phyloP scores from a whole-genome alignment of 2,329 filamentous ascomycete genomes.

The Daldinia sp. region DNA sequence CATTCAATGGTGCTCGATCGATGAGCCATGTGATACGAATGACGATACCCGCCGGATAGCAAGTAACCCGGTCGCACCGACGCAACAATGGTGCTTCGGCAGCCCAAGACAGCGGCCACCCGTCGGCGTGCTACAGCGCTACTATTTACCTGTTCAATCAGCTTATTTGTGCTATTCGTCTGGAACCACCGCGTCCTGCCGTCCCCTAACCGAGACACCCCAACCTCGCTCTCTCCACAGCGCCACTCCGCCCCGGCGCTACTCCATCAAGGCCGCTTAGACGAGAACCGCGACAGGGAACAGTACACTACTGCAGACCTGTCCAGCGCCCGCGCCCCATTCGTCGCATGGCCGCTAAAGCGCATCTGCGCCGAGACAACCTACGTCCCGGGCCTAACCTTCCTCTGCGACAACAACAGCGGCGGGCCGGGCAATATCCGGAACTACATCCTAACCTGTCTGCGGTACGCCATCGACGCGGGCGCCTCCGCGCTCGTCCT shows the following conservation, averaged over 20 bases:
- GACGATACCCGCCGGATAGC: background rate
- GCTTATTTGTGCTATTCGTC: conserved; percentile 11
- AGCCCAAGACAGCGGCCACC: background rate
- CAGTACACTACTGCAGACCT: conserved; percentile 43
- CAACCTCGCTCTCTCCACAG: background rate
- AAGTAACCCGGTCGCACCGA: background rate
- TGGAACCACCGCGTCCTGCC: conserved; percentile 5
- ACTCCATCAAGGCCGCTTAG: background rate
- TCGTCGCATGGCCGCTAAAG: conserved; percentile 54
- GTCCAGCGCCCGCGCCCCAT: conserved; percentile 50
- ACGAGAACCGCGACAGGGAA: background rate
- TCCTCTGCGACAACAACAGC: conserved; percentile 59
- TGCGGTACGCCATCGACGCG: conserved; percentile 58
- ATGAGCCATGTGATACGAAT: conserved; percentile 5
- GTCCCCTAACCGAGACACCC: background rate
- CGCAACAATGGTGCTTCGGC: conserved; percentile 12
- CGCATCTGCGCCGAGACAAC: conserved; percentile 53
- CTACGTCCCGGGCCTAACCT: conserved; percentile 52
- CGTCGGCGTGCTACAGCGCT: conserved; percentile 6
- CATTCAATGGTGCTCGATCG: background rate
- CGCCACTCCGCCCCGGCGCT: background rate
- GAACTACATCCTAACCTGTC: conserved; percentile 58
- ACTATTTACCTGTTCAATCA: conserved; percentile 3
- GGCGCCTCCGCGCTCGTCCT: conserved; percentile 55
- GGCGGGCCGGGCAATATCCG: conserved; percentile 60